Base-by-base conservation (phyloP, 1,139 yeast genomes). In the Pneumocystis oryctolagi region DNA sequence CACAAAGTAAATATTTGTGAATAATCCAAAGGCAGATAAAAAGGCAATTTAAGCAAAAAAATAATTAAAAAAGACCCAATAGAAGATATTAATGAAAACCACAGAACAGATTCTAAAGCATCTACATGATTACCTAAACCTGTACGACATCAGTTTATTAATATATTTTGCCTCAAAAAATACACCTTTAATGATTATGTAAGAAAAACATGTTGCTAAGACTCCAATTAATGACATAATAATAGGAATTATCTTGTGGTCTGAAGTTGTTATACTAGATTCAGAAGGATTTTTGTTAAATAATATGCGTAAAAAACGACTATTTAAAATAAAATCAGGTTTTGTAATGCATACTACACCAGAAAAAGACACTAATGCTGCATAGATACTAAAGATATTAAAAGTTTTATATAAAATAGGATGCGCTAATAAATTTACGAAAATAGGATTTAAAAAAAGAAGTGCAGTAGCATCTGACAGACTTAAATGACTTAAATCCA, bases 281-380 rank as follows among this genome's bases (percentile, higher is more conserved):
- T 32, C 8, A 39, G 31, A 8, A 20, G 28, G 20, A 47, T 47
- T 6, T 25, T 47, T 47, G 25, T 47, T 25, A 25, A 9, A 5
- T 14, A 47, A 18, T 31, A 12, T 47, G 3, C 16, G 34, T 20
- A 18, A 30, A 28, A 35, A 47, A 28, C n/a, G 31, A 47, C 12
- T 57, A 39, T 35, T 9, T 59, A 62, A 42, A 55, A 65, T 34
- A 61, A 65, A 37, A 53, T 64, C 66, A 0, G 97, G 97, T 70
- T 89, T 82, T 1, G 96, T 92, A 68, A 89, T 87, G 32, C 89
- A 74, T 0, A 89, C 68, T 1, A 89, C 96, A 1, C 97, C 97
- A 1, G 77, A 70, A 30, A 89, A 76, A 0, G 96, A 87, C 2
- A 84, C 73, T 0, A 84, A 18, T 0, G 90, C 86, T 55, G 95